A percentile compares a stretch with the other conserved stretches of the same genome.
These are phyloP conservation scores for Bretziella fagacearum DNA, from an alignment of 2,329 filamentous ascomycete species.

Conservation along the genomic window DNA sequence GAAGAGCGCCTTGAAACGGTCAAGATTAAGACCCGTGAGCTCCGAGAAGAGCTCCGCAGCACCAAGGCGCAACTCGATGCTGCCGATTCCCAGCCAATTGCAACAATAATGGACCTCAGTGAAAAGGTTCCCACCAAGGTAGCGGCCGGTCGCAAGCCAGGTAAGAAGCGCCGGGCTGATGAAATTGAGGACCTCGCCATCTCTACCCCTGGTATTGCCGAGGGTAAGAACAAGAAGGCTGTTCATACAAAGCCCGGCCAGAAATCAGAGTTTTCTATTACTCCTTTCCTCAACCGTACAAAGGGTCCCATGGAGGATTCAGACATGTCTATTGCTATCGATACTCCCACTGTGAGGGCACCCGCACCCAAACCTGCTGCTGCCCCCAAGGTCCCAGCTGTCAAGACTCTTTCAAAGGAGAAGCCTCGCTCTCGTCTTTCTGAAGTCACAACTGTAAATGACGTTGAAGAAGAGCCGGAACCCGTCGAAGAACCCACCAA, in stretches of 20 bases:
- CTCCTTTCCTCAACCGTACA: slow-evolving; percentile 72
- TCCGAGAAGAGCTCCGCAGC: slow-evolving; percentile 25
- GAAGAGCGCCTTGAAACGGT: slow-evolving; percentile 55
- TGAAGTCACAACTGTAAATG: slow-evolving; percentile 8
- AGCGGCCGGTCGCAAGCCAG: slow-evolving; percentile 21
- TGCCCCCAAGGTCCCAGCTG: not conserved
- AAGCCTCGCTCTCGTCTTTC: slow-evolving; percentile 12
- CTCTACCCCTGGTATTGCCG: slow-evolving; percentile 28
- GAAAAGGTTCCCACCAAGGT: slow-evolving; percentile 21
- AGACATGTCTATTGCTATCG: slow-evolving; percentile 6
- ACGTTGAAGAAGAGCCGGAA: slow-evolving; percentile 3
- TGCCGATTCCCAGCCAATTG: slow-evolving; percentile 17
- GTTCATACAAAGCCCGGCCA: slow-evolving; percentile 46
- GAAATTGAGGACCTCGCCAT: slow-evolving; percentile 32
- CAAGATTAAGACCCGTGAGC: slow-evolving; percentile 54
- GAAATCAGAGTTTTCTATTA: slow-evolving; percentile 87
- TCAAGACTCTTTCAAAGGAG: slow-evolving; percentile 2
- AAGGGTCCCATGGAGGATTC: slow-evolving; percentile 28
- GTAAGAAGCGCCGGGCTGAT: slow-evolving; percentile 30
- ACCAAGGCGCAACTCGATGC: slow-evolving; percentile 28
- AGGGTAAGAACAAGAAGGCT: slow-evolving; percentile 38
- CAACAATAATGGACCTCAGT: not conserved
- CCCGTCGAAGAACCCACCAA: not conserved
- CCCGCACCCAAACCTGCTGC: slow-evolving; percentile 1
- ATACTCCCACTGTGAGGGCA: slow-evolving; percentile 13